These are phyloP conservation scores for Rhytidiadelphus loreus DNA, from an alignment of 225 moss, liverwort and hornwort genomes.

Conservation along the genomic window DNA sequence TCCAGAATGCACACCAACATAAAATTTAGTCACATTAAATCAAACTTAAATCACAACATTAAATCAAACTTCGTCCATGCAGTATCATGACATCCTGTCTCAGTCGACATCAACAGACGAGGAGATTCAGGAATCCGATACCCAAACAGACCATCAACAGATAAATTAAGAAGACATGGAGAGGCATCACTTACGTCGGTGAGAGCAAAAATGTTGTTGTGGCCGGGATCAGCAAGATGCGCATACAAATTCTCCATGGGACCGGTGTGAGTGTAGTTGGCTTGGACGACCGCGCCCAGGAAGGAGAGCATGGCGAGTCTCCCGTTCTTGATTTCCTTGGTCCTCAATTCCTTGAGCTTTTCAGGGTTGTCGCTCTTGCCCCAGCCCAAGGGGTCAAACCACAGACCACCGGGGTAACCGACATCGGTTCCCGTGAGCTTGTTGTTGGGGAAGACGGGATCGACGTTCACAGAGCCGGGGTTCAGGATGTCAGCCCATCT, in stretches of 20 bases:
- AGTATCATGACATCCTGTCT: background rate
- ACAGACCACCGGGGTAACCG: conserved; percentile 76
- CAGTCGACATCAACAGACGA: background rate
- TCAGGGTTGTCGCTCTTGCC: conserved; percentile 10
- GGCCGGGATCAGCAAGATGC: conserved; percentile 79
- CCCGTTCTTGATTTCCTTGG: conserved; percentile 82
- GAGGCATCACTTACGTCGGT: background rate
- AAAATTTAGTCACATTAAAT: background rate
- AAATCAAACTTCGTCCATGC: too few species aligned
- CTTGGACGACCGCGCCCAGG: conserved; percentile 67
- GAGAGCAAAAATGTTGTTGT: conserved; percentile 68
- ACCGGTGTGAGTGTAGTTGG: conserved; percentile 66
- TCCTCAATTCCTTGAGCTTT: conserved; percentile 73
- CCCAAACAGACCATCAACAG: too few species aligned
- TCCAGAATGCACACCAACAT: too few species aligned
- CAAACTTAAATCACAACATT: too few species aligned
- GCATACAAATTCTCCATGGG: conserved; percentile 81
- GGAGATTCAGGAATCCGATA: background rate
- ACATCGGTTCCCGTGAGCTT: conserved; percentile 82
- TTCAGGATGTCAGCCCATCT: conserved; percentile 87
- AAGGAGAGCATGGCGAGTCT: conserved; percentile 83
- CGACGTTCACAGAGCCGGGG: conserved; percentile 55
- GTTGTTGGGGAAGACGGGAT: conserved; percentile 73
- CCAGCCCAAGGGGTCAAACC: conserved; percentile 73
- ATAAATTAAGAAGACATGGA: background rate